These are phyloP conservation scores for Chaetomium sp. DNA, from an alignment of 2,329 filamentous ascomycete species.

Conservation along the genomic window DNA sequence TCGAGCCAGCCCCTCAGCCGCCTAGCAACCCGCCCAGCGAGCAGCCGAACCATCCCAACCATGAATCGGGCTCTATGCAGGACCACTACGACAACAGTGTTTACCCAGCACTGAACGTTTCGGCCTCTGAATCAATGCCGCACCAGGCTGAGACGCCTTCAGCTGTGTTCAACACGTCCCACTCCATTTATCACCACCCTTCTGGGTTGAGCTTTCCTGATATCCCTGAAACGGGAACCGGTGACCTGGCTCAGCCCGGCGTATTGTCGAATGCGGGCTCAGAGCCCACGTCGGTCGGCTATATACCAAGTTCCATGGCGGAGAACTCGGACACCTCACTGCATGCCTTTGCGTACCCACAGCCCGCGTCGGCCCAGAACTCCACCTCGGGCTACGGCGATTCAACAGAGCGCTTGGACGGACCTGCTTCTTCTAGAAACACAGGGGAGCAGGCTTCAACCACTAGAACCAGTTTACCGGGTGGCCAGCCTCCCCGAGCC, in stretches of 20 bases:
- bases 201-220: conserved; percentile 17
- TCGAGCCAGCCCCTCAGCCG: background rate
- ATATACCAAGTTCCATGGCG: conserved; percentile 6
- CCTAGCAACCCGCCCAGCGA: background rate
- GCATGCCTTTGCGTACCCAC: conserved; percentile 12
- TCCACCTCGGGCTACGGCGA: conserved; percentile 2
- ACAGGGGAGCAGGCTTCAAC: background rate
- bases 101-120: conserved; percentile 9
- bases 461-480: conserved; percentile 16
- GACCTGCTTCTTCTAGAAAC: background rate
- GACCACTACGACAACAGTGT: conserved; percentile 20
- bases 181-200: conserved; percentile 17
- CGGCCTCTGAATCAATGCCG: conserved; percentile 5
- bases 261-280: conserved; percentile 2
- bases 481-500: conserved; percentile 8
- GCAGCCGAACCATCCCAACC: background rate
- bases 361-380: conserved; percentile 8
- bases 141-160: conserved; percentile 15
- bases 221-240: background rate
- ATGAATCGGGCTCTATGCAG: background rate
- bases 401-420: conserved; percentile 9
- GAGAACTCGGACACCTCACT: conserved; percentile 9
- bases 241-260: conserved; percentile 8
- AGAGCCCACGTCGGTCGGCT: conserved; percentile 12
- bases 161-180: conserved; percentile 8